Evolutionary conservation across 2,329 filamentous ascomycete genomes (phyloP).

Genomic region (Volutella citrinella): DNA sequence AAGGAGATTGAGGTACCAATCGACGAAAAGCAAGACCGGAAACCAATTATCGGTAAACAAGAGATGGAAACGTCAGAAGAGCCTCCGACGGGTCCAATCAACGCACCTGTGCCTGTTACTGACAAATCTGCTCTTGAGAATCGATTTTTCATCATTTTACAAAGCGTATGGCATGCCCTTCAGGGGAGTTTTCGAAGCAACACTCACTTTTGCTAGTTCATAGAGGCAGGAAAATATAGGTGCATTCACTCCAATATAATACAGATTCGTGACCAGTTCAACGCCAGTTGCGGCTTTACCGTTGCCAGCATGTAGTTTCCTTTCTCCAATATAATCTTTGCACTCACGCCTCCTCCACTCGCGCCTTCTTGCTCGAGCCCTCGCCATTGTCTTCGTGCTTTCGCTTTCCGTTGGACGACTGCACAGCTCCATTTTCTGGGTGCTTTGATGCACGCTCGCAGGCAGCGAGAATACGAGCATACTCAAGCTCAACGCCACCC

Average conservation of each 20-base stretch:
- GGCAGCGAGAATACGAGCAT: conserved; percentile 59
- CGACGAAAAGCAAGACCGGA: no score
- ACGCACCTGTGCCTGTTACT: no score
- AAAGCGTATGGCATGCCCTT: conserved; percentile 15
- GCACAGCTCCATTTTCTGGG: conserved; percentile 9
- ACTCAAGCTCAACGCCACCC: conserved; percentile 67
- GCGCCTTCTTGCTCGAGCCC: conserved; percentile 43
- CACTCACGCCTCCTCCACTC: conserved; percentile 33
- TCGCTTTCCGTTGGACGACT: conserved; percentile 41
- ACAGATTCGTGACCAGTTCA: conserved; percentile 15
- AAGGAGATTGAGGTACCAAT: no score
- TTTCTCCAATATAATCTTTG: no score
- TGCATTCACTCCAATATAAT: conserved; percentile 17
- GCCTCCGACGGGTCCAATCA: no score
- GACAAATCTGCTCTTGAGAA: conserved; percentile 1
- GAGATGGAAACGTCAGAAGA: no score
- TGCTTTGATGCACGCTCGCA: conserved; percentile 38
- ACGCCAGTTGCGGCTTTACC: conserved; percentile 8
- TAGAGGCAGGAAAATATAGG: conserved; percentile 21
- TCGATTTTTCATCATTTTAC: conserved; percentile 11
- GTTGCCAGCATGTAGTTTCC: no score
- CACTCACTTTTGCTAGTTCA: conserved; percentile 24
- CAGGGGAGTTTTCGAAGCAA: conserved; percentile 11
- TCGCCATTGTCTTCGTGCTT: conserved; percentile 35
- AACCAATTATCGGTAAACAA: no score